A percentile compares a stretch with the other conserved stretches of the same genome.
phyloP scores from a whole-genome alignment of 2,329 filamentous ascomycete genomes.

The Hypoxylon sp. region DNA sequence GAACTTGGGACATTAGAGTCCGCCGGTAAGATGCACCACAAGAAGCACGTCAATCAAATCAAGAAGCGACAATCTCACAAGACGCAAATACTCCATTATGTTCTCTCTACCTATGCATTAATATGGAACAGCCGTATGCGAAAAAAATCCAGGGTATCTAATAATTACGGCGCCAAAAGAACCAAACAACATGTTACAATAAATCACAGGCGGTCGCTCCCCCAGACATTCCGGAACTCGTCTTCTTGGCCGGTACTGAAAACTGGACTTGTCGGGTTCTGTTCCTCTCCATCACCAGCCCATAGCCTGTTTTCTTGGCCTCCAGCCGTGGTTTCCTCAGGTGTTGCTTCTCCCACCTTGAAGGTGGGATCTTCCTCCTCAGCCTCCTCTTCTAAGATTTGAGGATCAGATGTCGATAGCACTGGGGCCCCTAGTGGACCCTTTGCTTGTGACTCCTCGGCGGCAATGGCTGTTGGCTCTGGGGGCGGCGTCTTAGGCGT shows the following conservation, averaged over 20 bases:
- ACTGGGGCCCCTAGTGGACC: constrained; percentile 47
- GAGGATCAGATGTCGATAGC: constrained; percentile 45
- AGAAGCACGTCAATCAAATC: not conserved
- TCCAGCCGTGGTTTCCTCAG: constrained; percentile 36
- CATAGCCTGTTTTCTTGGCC: constrained; percentile 23
- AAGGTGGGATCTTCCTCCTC: constrained; percentile 45
- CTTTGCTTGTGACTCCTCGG: constrained; percentile 43
- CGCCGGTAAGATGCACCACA: no score
- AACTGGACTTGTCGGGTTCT: constrained; percentile 29
- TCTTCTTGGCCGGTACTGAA: constrained; percentile 41
- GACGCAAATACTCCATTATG: constrained; percentile 8
- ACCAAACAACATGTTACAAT: constrained; percentile 4
- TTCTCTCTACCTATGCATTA: constrained; percentile 7
- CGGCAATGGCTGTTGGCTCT: constrained; percentile 39
- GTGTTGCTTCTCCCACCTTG: constrained; percentile 37
- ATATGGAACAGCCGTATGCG: constrained; percentile 19
- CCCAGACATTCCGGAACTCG: constrained; percentile 45
- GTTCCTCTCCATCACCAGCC: constrained; percentile 11
- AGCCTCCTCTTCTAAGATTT: constrained; percentile 46
- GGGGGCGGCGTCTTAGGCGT: constrained; percentile 36
- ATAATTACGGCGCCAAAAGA: constrained; percentile 35
- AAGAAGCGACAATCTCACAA: no score
- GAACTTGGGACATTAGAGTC: no score
- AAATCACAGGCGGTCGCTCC: constrained; percentile 40
- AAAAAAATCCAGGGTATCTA: constrained; percentile 34